A percentile compares a stretch with the other conserved stretches of the same genome.
phyloP scores from a whole-genome alignment of 2,329 filamentous ascomycete genomes.

The Apiospora koreana region DNA sequence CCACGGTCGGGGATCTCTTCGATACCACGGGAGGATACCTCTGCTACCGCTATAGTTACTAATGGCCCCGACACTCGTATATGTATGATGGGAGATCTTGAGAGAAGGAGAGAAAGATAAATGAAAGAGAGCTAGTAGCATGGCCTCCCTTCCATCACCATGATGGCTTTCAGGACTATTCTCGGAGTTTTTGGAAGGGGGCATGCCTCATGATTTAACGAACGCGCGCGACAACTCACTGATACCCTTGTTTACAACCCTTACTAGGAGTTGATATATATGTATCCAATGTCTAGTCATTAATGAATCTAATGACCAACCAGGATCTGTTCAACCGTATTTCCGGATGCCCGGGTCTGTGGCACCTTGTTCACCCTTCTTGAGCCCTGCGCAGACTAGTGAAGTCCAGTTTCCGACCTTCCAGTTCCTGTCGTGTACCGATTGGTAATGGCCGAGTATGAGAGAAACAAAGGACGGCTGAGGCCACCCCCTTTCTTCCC shows the following conservation, averaged over 20 bases:
- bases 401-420: no score
- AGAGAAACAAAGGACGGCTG: background rate
- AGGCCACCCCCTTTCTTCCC: no score
- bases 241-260: background rate
- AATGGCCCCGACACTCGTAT: background rate
- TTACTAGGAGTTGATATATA: background rate
- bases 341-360: no score
- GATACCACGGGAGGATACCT: conserved; percentile 30
- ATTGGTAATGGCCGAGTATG: no score
- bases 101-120: background rate
- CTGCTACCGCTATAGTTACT: conserved; percentile 36
- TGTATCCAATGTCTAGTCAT: conserved; percentile 3
- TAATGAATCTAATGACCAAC: background rate
- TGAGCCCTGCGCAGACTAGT: no score
- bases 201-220: background rate
- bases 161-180: background rate
- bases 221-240: background rate
- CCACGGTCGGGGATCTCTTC: conserved; percentile 27
- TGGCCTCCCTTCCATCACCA: background rate
- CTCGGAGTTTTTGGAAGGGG: background rate
- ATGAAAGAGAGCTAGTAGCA: background rate
- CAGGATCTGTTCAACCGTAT: background rate
- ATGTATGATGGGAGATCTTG: background rate
- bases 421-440: no score
- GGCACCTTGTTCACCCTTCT: no score